A percentile compares a stretch with the other conserved stretches of the same genome.
Evolutionary conservation across 73 alveolate species (phyloP).

Genomic region (Diophrys sp.): DNA sequence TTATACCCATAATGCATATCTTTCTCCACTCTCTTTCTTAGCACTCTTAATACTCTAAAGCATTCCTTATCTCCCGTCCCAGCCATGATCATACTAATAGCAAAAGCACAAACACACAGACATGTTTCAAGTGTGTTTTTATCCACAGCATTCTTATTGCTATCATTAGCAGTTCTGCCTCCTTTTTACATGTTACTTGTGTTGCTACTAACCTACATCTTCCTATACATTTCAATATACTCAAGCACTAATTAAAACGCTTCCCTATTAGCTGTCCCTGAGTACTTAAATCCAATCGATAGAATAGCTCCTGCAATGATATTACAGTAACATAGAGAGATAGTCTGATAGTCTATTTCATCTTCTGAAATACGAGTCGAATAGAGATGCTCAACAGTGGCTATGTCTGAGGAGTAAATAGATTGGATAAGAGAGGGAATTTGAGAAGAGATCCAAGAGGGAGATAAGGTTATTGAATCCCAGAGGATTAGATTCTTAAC

Average conservation of each 20-base stretch:
- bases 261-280: constrained; percentile 91
- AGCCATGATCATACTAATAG: constrained; percentile 91
- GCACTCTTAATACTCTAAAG: constrained; percentile 76
- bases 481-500: constrained; percentile 92
- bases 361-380: constrained; percentile 73
- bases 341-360: constrained; percentile 93
- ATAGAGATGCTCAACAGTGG: constrained; percentile 67
- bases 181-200: constrained; percentile 59
- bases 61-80: constrained; percentile 96
- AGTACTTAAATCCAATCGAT: constrained; percentile 93
- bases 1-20: constrained; percentile 96
- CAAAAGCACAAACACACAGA: constrained; percentile 86
- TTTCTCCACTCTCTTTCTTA: constrained; percentile 83
- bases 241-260: constrained; percentile 74
- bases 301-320: constrained; percentile 91
- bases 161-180: constrained; percentile 59
- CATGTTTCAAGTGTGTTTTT: constrained; percentile 87
- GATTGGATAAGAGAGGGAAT: constrained; percentile 87
- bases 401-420: constrained; percentile 76
- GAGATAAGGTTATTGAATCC: constrained; percentile 83
- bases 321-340: constrained; percentile 83
- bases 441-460: constrained; percentile 76
- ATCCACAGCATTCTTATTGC: constrained; percentile 86
- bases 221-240: constrained; percentile 69
- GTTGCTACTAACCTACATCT: constrained; percentile 57